Base-by-base conservation (phyloP, 139 green algal species). In the Dunaliella primolecta region DNA sequence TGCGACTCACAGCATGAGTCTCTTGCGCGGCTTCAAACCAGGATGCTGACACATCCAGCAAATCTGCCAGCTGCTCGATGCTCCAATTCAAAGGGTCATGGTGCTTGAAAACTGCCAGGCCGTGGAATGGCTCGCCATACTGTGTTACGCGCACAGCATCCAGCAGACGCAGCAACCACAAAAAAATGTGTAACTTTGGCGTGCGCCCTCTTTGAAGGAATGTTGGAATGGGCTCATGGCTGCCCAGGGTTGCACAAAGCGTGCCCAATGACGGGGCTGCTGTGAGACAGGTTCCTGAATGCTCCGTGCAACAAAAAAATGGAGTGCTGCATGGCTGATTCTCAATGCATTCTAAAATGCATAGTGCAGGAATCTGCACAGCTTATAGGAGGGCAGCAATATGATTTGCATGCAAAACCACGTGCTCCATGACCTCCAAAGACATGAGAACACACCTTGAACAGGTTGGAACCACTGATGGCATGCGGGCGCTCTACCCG, bases 381-480 rank as follows among this genome's bases (percentile, higher is more conserved):
- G n/a, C n/a, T n/a, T n/a, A n/a, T n/a, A n/a, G n/a, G n/a, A n/a
- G n/a, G n/a, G n/a, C n/a, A n/a, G n/a, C n/a, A n/a, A n/a, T n/a
- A n/a, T n/a, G n/a, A n/a, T n/a, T n/a, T n/a, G n/a, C n/a, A n/a
- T n/a, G n/a, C n/a, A n/a, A n/a, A n/a, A n/a, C n/a, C n/a, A n/a
- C n/a, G n/a, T n/a, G n/a, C n/a, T n/a, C n/a, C n/a, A n/a, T n/a
- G n/a, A n/a, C n/a, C n/a, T n/a, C n/a, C n/a, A n/a, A n/a, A n/a
- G n/a, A n/a, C n/a, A n/a, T n/a, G n/a, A n/a, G n/a, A 91, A 75
- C 94, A 95, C 1, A 84, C 80, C 71, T 98, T 98, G 88, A 98
- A 98, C 23, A 98, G 91, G 86, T 98, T 98, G 83, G 82, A 92
- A 29, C 88, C 94, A 30, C 89, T 93, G 0, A 98, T 92, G 0